Evolutionary conservation across 495 filamentous ascomycete species (phyloP), one percentile per base, ranked within the genome.

Genomic region (Neurospora sp.): DNA sequence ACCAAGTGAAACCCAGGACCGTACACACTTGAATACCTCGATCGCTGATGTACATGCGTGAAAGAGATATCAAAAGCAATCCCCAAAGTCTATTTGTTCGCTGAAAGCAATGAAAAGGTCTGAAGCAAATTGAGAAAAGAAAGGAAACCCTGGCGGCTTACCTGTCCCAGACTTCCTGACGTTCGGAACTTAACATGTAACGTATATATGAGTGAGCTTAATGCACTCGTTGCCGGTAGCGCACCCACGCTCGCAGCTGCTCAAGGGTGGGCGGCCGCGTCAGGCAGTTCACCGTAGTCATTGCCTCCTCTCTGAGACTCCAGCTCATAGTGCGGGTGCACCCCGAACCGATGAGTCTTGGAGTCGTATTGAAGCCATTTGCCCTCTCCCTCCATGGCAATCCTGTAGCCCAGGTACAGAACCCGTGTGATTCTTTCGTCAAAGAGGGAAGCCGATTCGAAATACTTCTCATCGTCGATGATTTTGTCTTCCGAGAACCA

Each of bases 401-500:
- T 86, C 35, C 83, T 82, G 45, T 83, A 79, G 0, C 87, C 92
- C 35, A 96, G 80, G 88, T 91, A 95, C 1, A 96, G 79, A 59
- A 93, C 89, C n/a, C 95, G 84, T 69, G 93, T 89, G 73, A 86
- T 89, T 27, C 95, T 83, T 37, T 87, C 81, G n/a, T 88, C 84
- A 12, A 82, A 83, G 82, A 91, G 90, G 2, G 89, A 91, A 0
- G 89, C 82, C 3, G 86, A 79, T 76, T 97, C 94, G 22, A 92
- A 84, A 42, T 88, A 86, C 27, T 92, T 88, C 72, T 93, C 91
- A 27, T 96, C 92, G 42, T 96, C 92, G 70, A 94, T 93, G 7
- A 90, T 86, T 73, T 87, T 87, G 16, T 89, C 87, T 70, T 87
- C 86, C 4, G 85, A 78, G 76, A 97, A 97, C 85, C 90, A 97